Evolutionary conservation across 768 basidiomycete genomes (phyloP).

Genomic region (Hygrocybe punicea): DNA sequence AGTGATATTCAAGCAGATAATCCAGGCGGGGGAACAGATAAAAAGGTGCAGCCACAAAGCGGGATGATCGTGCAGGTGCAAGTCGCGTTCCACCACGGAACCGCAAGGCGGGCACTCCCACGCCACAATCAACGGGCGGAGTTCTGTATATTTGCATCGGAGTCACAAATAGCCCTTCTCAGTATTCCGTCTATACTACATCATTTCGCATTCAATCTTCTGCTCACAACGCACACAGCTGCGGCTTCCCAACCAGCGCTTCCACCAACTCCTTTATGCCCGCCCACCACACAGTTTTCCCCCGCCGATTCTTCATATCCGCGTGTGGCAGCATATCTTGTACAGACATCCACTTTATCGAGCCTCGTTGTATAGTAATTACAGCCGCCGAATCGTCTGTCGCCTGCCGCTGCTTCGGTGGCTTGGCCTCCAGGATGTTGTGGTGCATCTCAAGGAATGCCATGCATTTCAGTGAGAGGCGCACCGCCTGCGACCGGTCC

Average conservation of each 20-base stretch:
- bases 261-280: conserved; percentile 68
- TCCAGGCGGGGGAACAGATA: neutral
- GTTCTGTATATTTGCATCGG: no score
- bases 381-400: conserved; percentile 71
- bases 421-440: conserved; percentile 47
- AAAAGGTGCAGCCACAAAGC: neutral
- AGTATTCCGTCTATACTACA: no score
- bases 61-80: no score
- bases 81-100: no score
- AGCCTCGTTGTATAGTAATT: conserved; percentile 85
- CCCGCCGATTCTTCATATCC: conserved; percentile 87
- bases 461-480: conserved; percentile 91
- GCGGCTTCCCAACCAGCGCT: conserved; percentile 62
- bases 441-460: conserved; percentile 87
- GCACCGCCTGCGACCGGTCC: conserved; percentile 87
- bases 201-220: no score
- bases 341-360: conserved; percentile 79
- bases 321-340: conserved; percentile 80
- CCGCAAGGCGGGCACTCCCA: no score
- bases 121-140: no score
- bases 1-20: conserved; percentile 7
- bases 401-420: conserved; percentile 52
- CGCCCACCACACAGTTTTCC: conserved; percentile 77
- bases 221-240: conserved; percentile 32
- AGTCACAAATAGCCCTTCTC: no score